Percentiles rank a stretch among this genome's conserved stretches.
These are phyloP conservation scores for Mortierella sp. DNA, from an alignment of 371 early-diverging fungal genomes.

Conservation along the genomic window DNA sequence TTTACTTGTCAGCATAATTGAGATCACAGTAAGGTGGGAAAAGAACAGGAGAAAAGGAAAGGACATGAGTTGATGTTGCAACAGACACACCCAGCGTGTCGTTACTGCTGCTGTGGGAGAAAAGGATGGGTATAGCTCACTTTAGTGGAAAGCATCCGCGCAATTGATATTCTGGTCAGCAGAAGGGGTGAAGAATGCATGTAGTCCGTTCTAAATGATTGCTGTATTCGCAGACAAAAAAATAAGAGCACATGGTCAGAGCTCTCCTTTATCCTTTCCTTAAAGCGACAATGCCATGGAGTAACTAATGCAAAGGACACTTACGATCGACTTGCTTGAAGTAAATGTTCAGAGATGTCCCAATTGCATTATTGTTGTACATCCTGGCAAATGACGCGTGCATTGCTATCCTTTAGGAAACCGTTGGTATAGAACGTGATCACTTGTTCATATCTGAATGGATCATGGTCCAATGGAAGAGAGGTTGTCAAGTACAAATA, in stretches of 20 bases:
- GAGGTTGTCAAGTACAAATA: no score
- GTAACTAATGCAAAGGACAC: background rate
- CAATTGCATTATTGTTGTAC: conserved; percentile 1
- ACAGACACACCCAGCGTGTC: background rate
- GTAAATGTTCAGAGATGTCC: background rate
- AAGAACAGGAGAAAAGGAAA: background rate
- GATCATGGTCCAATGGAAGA: no score
- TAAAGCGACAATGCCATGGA: background rate
- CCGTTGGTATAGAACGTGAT: conserved; percentile 48
- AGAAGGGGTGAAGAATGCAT: background rate
- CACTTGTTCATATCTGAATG: conserved; percentile 18
- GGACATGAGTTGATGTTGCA: background rate
- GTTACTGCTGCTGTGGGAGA: background rate
- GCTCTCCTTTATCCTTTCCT: background rate
- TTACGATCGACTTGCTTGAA: conserved; percentile 1
- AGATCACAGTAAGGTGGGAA: background rate
- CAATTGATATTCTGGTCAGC: background rate
- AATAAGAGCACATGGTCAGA: background rate
- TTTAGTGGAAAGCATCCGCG: background rate
- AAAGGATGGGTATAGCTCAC: no score
- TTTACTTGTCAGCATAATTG: background rate
- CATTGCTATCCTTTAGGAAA: conserved; percentile 35
- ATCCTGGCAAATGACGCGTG: conserved; percentile 16
- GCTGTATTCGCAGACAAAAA: background rate
- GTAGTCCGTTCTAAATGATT: background rate